Percentiles rank a stretch among this genome's conserved stretches.
phyloP scores from a whole-genome alignment of 257 asterid species.

The Jacaranda mimosifolia region DNA sequence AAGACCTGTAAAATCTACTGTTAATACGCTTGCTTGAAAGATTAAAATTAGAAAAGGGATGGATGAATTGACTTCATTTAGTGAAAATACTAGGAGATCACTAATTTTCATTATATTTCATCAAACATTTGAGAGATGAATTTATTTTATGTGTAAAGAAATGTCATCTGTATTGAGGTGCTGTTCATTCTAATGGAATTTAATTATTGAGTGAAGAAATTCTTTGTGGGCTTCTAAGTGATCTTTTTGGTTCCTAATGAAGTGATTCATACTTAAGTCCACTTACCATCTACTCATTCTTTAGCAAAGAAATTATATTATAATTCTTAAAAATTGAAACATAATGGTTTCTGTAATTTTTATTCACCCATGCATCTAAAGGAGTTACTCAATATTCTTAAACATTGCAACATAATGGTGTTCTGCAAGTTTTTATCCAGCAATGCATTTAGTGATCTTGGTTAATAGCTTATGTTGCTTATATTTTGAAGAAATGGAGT shows the following conservation, averaged over 20 bases:
- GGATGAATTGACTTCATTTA: not conserved
- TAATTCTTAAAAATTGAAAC: slow-evolving; percentile 1
- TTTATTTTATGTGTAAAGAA: not conserved
- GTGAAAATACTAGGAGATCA: not conserved
- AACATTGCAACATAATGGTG: not conserved
- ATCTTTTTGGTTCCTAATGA: not conserved
- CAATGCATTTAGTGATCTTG: slow-evolving; percentile 4
- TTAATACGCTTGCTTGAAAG: not conserved
- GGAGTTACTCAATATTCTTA: not conserved
- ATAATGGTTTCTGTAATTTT: too few species aligned
- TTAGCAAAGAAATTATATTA: slow-evolving; percentile 3
- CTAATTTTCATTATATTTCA: not conserved
- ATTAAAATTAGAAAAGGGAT: not conserved
- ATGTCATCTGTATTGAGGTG: not conserved
- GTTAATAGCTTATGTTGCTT: not conserved
- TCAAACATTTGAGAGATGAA: not conserved
- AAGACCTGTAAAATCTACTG: not conserved
- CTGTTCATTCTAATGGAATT: not conserved
- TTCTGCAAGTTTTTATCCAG: not conserved
- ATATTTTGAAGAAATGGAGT: slow-evolving; percentile 9
- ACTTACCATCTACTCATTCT: slow-evolving; percentile 5
- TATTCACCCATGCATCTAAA: too few species aligned
- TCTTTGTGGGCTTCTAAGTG: slow-evolving; percentile 14
- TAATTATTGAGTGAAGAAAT: not conserved
- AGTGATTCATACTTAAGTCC: not conserved